Percentiles rank a stretch among this genome's conserved stretches.
phyloP scores from a whole-genome alignment of 2,329 filamentous ascomycete species.

The Lachnellula suecica region DNA sequence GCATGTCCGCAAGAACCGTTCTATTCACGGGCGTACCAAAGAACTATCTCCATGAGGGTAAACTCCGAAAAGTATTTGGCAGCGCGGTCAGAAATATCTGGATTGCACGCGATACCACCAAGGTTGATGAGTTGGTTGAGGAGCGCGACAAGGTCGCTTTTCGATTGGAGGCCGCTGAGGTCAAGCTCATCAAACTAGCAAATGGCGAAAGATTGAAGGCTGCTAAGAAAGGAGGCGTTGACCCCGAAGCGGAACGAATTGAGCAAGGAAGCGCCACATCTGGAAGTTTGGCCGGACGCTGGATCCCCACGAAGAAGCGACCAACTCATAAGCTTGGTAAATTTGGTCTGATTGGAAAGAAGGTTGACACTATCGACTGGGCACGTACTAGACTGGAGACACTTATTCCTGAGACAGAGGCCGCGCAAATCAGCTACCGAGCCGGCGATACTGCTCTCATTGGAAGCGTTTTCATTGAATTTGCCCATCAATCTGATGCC shows the following conservation, averaged over 20 bases:
- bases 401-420: conserved; percentile 69
- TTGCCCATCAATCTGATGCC: conserved; percentile 76
- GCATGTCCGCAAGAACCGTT: conserved; percentile 86
- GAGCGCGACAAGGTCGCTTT: conserved; percentile 78
- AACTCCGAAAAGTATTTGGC: conserved; percentile 78
- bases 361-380: conserved; percentile 95
- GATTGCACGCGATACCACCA: conserved; percentile 74
- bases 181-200: conserved; percentile 77
- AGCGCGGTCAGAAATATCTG: conserved; percentile 79
- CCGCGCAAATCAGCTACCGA: conserved; percentile 66
- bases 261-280: conserved; percentile 63
- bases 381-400: conserved; percentile 75
- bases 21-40: conserved; percentile 84
- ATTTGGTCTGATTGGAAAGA: conserved; percentile 72
- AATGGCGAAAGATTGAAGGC: conserved; percentile 71
- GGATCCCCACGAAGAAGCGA: conserved; percentile 70
- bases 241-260: conserved; percentile 41
- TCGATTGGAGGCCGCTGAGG: conserved; percentile 83
- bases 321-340: conserved; percentile 74
- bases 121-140: conserved; percentile 78
- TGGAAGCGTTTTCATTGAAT: conserved; percentile 84
- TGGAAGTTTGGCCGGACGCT: conserved; percentile 70
- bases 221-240: conserved; percentile 56
- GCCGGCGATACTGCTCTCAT: conserved; percentile 59
- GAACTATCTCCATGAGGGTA: conserved; percentile 74